phyloP scores from a whole-genome alignment of 129 eudicot genomes.

The Centaurea solstitialis region DNA sequence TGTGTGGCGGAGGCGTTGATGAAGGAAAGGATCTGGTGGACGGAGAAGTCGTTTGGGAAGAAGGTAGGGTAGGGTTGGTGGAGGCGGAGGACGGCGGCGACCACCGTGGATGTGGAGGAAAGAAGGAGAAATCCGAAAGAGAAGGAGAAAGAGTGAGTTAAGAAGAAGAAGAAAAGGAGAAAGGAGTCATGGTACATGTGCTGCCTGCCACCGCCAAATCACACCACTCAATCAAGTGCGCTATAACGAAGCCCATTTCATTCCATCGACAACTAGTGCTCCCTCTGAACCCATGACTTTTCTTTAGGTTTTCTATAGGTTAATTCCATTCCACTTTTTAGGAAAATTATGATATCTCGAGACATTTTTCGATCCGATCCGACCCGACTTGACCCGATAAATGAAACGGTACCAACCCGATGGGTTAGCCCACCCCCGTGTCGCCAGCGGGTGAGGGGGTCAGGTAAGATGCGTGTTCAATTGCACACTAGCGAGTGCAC shows the following conservation, averaged over 20 bases:
- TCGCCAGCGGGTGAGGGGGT: too few relatives aligned
- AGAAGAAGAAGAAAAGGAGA: conserved; percentile 1
- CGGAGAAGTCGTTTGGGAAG: conserved; percentile 26
- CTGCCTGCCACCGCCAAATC: conserved; percentile 25
- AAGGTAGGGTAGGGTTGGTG: conserved; percentile 25
- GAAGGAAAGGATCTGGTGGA: conserved; percentile 25
- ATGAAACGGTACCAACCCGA: background rate
- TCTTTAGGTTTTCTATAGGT: background rate
- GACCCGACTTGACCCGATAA: background rate
- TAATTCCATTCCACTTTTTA: too few relatives aligned
- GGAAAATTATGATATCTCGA: too few relatives aligned
- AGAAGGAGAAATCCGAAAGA: conserved; percentile 24
- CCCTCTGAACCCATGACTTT: background rate
- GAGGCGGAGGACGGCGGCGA: conserved; percentile 18
- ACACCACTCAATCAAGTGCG: conserved; percentile 8
- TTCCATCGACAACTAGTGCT: background rate
- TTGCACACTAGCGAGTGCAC: too few relatives aligned
- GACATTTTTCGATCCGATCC: too few relatives aligned
- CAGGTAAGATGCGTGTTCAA: too few relatives aligned
- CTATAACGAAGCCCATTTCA: conserved; percentile 15
- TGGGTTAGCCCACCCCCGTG: too few relatives aligned
- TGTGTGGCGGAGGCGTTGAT: conserved; percentile 28
- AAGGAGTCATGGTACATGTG: conserved; percentile 37
- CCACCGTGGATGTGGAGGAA: conserved; percentile 33
- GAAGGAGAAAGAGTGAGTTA: conserved; percentile 22